A percentile compares a stretch with the other conserved stretches of the same genome.
phyloP scores from a whole-genome alignment of 1,139 yeast species.

The Hanseniaspora sp. region DNA sequence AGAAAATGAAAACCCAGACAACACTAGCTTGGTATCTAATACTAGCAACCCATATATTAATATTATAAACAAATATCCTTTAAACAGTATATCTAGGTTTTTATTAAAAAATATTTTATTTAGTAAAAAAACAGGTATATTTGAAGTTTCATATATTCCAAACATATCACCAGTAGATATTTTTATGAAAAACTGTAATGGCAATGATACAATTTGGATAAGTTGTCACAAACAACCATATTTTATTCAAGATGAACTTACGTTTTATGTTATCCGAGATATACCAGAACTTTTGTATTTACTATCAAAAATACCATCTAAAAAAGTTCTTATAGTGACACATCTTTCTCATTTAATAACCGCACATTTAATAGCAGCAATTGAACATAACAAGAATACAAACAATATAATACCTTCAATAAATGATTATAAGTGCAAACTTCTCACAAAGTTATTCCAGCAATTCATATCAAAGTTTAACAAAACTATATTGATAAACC shows the following conservation, averaged over 20 bases:
- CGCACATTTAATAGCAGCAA: background rate
- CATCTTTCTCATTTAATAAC: constrained; percentile 8
- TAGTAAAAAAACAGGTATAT: constrained; percentile 4
- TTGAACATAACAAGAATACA: background rate
- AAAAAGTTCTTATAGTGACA: background rate
- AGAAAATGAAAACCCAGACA: background rate
- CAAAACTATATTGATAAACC: constrained; percentile 5
- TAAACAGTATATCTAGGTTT: constrained; percentile 3
- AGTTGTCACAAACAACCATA: constrained; percentile 11
- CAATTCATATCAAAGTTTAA: background rate
- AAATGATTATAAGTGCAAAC: constrained; percentile 6
- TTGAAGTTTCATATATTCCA: constrained; percentile 9
- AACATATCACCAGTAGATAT: constrained; percentile 12
- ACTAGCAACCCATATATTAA: background rate
- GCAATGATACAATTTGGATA: constrained; percentile 2
- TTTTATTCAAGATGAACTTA: background rate
- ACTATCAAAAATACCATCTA: background rate
- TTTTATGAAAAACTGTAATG: background rate
- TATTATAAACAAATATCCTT: background rate
- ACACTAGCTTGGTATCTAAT: background rate
- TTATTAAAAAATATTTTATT: background rate
- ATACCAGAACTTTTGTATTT: background rate
- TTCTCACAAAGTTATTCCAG: background rate
- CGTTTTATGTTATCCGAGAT: background rate
- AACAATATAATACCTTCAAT: background rate